Conservation (phyloP, 768 basidiomycete genomes). For the Mrakia frigida region DNA sequence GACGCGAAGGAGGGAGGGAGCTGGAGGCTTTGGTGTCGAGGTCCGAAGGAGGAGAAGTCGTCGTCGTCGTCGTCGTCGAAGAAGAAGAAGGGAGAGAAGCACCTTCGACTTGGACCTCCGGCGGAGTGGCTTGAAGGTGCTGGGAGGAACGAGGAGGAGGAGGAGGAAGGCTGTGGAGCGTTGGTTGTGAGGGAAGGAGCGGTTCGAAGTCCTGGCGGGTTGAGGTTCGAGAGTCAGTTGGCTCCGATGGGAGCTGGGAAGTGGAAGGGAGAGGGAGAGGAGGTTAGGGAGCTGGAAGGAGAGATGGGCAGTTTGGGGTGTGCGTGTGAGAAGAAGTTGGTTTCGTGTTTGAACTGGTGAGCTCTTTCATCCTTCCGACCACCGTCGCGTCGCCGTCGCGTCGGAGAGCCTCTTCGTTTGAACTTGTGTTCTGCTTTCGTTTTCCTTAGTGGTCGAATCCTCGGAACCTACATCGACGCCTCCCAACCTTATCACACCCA, state of each 20-base stretch:
- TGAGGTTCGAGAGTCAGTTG: not conserved
- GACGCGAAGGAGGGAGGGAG: not conserved
- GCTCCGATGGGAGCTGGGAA: not conserved
- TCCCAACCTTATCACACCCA: conserved; percentile 3
- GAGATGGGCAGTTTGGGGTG: conserved; percentile 1
- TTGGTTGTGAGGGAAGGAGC: not conserved
- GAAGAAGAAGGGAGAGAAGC: not conserved
- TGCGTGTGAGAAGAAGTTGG: not conserved
- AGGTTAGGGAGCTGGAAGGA: not conserved
- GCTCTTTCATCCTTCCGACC: not conserved
- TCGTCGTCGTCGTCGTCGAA: no score
- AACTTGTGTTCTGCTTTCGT: not conserved
- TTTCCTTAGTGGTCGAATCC: not conserved
- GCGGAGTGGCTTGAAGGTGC: not conserved
- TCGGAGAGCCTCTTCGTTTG: not conserved
- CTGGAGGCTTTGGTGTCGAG: conserved; percentile 3
- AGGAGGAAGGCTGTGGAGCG: not conserved
- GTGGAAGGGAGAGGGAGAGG: not conserved
- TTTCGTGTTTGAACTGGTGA: not conserved
- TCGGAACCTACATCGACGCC: not conserved
- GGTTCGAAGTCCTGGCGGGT: not conserved
- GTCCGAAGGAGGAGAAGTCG: not conserved
- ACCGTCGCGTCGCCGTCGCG: no score
- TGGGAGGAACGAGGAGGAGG: no score
- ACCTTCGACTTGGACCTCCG: not conserved